Evolutionary conservation across 345 rosid species (phyloP).

Genomic region (Eutrema heterophyllum): DNA sequence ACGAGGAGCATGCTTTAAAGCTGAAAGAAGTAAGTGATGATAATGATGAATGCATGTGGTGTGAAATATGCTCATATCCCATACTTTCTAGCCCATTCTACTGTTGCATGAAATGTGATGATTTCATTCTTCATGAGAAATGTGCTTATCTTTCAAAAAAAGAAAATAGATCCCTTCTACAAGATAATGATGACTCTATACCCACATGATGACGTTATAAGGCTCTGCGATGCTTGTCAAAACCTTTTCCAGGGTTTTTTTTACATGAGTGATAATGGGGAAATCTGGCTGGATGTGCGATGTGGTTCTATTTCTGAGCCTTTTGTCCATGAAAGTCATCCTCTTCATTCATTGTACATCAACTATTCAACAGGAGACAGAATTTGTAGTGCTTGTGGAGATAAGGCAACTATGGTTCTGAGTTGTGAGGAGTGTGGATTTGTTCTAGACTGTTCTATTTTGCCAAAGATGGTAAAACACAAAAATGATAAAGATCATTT

Average conservation of each 20-base stretch:
- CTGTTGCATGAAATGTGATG: background rate
- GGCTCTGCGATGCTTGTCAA: background rate
- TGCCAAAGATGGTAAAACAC: too few species aligned
- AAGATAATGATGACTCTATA: background rate
- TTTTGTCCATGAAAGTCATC: slow-evolving; percentile 1
- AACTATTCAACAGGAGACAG: background rate
- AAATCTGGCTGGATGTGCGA: background rate
- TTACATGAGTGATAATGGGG: rapidly evolving
- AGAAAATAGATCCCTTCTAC: background rate
- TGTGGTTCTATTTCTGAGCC: slow-evolving; percentile 1
- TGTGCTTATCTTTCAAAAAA: background rate
- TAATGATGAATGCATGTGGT: background rate
- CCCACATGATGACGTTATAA: rapidly evolving
- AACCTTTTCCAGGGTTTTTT: background rate
- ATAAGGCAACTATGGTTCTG: too few species aligned
- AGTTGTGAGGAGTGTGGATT: too few species aligned
- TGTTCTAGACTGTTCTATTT: too few species aligned
- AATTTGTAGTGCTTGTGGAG: background rate
- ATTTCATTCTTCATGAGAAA: background rate
- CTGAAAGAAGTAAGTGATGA: background rate
- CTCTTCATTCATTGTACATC: background rate
- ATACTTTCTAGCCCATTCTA: background rate
- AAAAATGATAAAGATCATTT: too few species aligned
- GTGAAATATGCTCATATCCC: background rate
- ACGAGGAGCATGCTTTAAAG: background rate